A percentile compares a stretch with the other conserved stretches of the same genome.
Evolutionary conservation across 768 basidiomycete genomes (phyloP).

Genomic region (Harrya chromipes): DNA sequence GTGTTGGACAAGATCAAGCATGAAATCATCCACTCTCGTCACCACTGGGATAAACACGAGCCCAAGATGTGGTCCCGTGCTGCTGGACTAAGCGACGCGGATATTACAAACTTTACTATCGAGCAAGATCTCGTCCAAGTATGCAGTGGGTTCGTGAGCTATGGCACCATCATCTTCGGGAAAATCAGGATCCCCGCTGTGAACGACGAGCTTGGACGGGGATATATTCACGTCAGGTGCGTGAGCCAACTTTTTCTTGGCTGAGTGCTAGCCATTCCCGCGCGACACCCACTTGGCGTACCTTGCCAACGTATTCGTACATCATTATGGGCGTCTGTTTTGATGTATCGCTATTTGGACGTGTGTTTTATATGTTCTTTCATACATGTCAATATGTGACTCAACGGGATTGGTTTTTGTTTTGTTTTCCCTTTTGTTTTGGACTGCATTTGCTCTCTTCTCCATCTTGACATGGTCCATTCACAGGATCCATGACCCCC

Average conservation of each 20-base stretch:
- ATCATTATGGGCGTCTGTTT: conserved; percentile 7
- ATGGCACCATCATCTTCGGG: conserved; percentile 72
- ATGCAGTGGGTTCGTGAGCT: conserved; percentile 56
- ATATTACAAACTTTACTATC: conserved; percentile 52
- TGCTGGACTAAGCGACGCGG: conserved; percentile 44
- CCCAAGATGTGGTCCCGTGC: conserved; percentile 65
- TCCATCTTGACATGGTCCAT: neutral
- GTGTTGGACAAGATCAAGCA: conserved; percentile 55
- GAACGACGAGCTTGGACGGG: conserved; percentile 56
- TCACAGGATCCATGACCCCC: conserved; percentile 70
- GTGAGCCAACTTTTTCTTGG: conserved; percentile 13
- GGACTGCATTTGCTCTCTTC: too few relatives aligned
- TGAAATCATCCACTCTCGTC: conserved; percentile 66
- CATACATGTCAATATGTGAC: conserved; percentile 5
- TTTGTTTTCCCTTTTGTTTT: conserved; percentile 1
- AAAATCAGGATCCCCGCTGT: conserved; percentile 72
- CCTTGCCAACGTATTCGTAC: neutral
- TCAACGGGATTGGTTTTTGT: conserved; percentile 6
- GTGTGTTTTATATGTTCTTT: neutral
- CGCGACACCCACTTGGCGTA: conserved; percentile 1
- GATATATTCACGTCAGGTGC: conserved; percentile 71
- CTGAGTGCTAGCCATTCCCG: neutral
- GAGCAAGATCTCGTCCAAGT: conserved; percentile 41
- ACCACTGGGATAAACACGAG: conserved; percentile 64
- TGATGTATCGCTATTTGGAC: conserved; percentile 3